These are phyloP conservation scores for Lentinus tigrinus DNA, from an alignment of 768 basidiomycete species.

Conservation along the genomic window DNA sequence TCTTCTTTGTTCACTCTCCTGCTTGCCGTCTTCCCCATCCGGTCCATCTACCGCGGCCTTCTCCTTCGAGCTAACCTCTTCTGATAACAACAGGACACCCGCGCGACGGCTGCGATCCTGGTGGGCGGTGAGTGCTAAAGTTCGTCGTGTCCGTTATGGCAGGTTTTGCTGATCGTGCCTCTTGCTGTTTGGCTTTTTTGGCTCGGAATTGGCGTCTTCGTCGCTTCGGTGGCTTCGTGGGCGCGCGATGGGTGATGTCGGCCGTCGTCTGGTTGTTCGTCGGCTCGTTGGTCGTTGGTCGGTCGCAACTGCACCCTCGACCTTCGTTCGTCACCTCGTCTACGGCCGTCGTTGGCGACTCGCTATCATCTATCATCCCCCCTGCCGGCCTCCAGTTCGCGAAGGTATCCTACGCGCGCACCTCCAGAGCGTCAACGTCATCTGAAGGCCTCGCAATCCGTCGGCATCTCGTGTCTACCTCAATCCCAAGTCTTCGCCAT, in stretches of 20 bases:
- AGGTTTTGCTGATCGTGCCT: not conserved
- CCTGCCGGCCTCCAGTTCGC: conserved; percentile 30
- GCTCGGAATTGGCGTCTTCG: not conserved
- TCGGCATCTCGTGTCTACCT: no score
- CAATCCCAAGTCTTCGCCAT: no score
- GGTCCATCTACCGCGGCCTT: no score
- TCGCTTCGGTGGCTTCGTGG: not conserved
- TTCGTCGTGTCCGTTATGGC: not conserved
- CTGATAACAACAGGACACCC: conserved; percentile 41
- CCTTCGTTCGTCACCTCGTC: not conserved
- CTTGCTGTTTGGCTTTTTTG: not conserved
- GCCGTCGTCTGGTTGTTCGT: not conserved
- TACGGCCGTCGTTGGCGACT: not conserved
- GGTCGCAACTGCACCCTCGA: not conserved
- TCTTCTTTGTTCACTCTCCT: not conserved
- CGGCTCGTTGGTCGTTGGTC: not conserved
- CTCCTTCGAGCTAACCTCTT: no score
- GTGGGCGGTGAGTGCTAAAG: conserved; percentile 27
- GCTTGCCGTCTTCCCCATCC: no score
- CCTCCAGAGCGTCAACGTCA: conserved; percentile 32
- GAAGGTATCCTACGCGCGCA: conserved; percentile 40
- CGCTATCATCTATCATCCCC: not conserved
- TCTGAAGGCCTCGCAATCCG: conserved; percentile 12
- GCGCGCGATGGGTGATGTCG: not conserved
- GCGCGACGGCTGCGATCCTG: conserved; percentile 37